Base-by-base conservation (phyloP, 108 stramenopile genomes). In the Cyclotella kingstonii region DNA sequence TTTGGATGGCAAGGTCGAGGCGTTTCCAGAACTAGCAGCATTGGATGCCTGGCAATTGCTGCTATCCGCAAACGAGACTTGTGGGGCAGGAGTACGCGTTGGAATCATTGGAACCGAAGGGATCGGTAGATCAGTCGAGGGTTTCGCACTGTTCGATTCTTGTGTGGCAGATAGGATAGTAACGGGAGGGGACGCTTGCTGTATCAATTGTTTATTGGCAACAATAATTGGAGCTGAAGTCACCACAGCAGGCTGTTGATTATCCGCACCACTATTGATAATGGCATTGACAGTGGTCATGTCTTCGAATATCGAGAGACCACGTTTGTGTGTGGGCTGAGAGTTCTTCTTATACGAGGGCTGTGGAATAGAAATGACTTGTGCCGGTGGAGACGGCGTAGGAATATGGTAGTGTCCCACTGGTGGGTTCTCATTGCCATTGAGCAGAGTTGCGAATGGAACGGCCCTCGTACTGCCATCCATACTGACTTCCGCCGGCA, bases 291-390 rank as follows among this genome's bases (percentile, higher is more conserved):
- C 73, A 14, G 60, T 66, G 35, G 36, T 29, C 64, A 74, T 61
- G 3, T 74, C 73, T 35, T 74, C 73, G 44, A 73, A 77, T 43
- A 77, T 67, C 25, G 76, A 77, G 29, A 77, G 58, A 14, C 76
- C 76, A 5, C 76, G 60, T 46, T 44, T 44, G 27, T 77, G 76
- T 7, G 41, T 18, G 22, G 54, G 63, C 14, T 65, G 56, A 26
- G 52, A 60, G 57, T 60, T 54, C 29, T 66, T 59, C 36, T 51
- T 42, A 30, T 51, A 17, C 23, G 17, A 10, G 45, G 44, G 44
- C 33, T 9, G 31, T 38, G 5, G 40, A n/a, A 41, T 41, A 28
- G 2, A n/a, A n/a, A n/a, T n/a, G n/a, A n/a, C 39, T 40, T 40
- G 39, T 2, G 39, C 39, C 15, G 39, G 39, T 40, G 39, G 3